phyloP scores from a whole-genome alignment of 306 rosid species.

The Lathyrus aphaca region DNA sequence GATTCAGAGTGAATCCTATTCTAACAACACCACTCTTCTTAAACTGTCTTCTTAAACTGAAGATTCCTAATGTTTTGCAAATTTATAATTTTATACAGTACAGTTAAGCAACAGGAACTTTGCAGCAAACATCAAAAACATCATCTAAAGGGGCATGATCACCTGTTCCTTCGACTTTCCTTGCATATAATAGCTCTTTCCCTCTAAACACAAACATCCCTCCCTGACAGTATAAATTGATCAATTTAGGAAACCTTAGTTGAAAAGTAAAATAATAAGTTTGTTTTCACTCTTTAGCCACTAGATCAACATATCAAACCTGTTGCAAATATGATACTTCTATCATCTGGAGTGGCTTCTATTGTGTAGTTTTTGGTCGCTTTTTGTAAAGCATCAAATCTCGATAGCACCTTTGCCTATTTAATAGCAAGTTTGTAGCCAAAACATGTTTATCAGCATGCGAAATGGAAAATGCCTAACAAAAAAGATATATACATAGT shows the following conservation, averaged over 20 bases:
- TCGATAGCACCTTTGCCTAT: constrained; percentile 75
- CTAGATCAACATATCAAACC: constrained; percentile 47
- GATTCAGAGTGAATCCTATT: constrained; percentile 21
- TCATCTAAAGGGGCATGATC: constrained; percentile 86
- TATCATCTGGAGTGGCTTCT: constrained; percentile 79
- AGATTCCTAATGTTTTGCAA: not conserved
- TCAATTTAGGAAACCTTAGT: constrained; percentile 6
- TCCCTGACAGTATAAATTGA: constrained; percentile 53
- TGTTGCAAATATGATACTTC: constrained; percentile 76
- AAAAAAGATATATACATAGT: not conserved
- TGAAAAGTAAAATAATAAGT: not conserved
- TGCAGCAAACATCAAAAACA: constrained; percentile 63
- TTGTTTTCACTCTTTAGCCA: constrained; percentile 5
- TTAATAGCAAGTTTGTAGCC: constrained; percentile 18
- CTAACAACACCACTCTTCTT: constrained; percentile 6
- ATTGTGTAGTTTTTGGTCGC: constrained; percentile 75
- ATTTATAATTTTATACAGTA: constrained; percentile 5
- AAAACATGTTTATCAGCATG: constrained; percentile 23
- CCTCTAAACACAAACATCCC: constrained; percentile 91
- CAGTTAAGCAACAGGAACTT: constrained; percentile 48
- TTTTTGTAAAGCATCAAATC: constrained; percentile 63
- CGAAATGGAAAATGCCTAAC: not conserved
- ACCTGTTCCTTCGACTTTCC: constrained; percentile 90
- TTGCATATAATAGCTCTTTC: constrained; percentile 69
- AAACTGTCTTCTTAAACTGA: no score